A percentile compares a stretch with the other conserved stretches of the same genome.
phyloP scores from a whole-genome alignment of 768 basidiomycete genomes.

The Neoboletus brunneissimus region DNA sequence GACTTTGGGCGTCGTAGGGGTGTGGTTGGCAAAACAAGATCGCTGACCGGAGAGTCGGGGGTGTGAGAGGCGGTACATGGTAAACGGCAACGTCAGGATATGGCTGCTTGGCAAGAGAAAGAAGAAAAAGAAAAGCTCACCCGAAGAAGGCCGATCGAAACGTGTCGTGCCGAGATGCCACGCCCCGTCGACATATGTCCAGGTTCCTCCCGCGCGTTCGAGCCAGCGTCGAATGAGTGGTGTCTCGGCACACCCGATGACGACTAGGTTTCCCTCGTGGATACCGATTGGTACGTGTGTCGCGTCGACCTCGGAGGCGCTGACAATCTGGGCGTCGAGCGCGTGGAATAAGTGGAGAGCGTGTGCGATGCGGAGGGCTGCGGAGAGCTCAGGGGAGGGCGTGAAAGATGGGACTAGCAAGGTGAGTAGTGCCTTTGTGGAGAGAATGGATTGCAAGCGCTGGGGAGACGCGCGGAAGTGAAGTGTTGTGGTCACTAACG shows the following conservation, averaged over 20 bases:
- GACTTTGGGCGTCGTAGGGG: constrained; percentile 25
- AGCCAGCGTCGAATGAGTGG: constrained; percentile 35
- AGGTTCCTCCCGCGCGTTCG: constrained; percentile 11
- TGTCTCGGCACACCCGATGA: constrained; percentile 47
- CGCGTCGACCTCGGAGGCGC: constrained; percentile 33
- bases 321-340: constrained; percentile 62
- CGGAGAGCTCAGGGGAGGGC: constrained; percentile 39
- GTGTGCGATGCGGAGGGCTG: constrained; percentile 67
- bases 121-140: background rate
- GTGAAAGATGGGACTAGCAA: constrained; percentile 50
- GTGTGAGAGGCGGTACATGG: background rate
- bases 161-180: constrained; percentile 14
- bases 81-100: background rate
- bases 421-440: constrained; percentile 48
- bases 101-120: too few species aligned
- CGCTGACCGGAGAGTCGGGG: constrained; percentile 25
- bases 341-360: constrained; percentile 65
- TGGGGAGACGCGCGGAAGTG: constrained; percentile 18
- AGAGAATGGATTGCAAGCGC: constrained; percentile 66
- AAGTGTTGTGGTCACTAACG: background rate
- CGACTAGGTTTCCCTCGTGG: constrained; percentile 51
- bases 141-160: constrained; percentile 23
- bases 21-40: constrained; percentile 57
- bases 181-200: constrained; percentile 19
- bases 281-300: background rate